These are phyloP conservation scores for Gilbertella persicaria DNA, from an alignment of 371 early-diverging fungal genomes.

Conservation along the genomic window DNA sequence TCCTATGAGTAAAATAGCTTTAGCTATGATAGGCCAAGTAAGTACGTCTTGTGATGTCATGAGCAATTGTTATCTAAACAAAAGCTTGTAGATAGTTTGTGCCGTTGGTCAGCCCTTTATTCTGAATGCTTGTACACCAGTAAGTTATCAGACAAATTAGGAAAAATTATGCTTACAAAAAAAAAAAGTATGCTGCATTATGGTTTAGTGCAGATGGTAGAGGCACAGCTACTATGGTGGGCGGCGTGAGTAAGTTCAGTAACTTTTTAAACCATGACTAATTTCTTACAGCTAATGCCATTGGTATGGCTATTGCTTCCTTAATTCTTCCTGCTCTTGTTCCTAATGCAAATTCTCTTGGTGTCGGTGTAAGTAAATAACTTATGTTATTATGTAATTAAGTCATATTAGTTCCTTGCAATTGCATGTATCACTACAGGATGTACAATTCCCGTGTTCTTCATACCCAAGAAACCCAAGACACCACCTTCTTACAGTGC, in stretches of 20 bases:
- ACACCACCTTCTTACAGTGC: conserved; percentile 59
- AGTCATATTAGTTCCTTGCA: conserved; percentile 46
- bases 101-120: conserved; percentile 51
- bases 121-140: conserved; percentile 46
- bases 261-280: too few species aligned
- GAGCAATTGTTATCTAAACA: neutral
- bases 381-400: neutral
- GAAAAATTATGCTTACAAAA: neutral
- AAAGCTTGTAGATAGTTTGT: conserved; percentile 33
- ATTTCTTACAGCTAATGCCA: conserved; percentile 38
- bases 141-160: conserved; percentile 17
- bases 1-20: conserved; percentile 28
- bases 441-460: conserved; percentile 46
- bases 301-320: conserved; percentile 51
- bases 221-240: conserved; percentile 41
- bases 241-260: conserved; percentile 45
- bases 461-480: conserved; percentile 55
- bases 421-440: conserved; percentile 47
- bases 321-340: conserved; percentile 43
- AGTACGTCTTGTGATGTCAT: neutral
- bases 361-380: conserved; percentile 28
- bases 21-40: conserved; percentile 50
- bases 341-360: conserved; percentile 16
- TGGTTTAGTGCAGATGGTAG: conserved; percentile 48
- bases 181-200: conserved; percentile 40